Conservation (phyloP, 257 asterid species). For the Euphrasia confusa region DNA sequence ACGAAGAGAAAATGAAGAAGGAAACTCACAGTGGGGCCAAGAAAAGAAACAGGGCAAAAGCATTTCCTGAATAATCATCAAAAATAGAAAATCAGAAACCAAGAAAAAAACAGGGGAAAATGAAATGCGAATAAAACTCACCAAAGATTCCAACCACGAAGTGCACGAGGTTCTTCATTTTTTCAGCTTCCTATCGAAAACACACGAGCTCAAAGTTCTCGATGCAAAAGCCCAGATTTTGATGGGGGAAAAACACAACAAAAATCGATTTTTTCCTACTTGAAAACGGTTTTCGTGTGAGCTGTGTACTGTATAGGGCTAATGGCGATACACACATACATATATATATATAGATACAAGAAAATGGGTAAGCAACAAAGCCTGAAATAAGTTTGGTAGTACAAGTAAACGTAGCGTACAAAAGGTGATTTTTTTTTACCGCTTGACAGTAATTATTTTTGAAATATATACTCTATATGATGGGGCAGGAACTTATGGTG, state of each 20-base stretch:
- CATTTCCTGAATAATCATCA: constrained; percentile 49
- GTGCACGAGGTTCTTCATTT: constrained; percentile 6
- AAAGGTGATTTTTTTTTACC: not conserved
- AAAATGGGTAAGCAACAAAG: constrained; percentile 10
- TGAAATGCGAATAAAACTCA: not conserved
- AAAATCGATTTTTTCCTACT: not conserved
- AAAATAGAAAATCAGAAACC: constrained; percentile 4
- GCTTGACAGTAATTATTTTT: not conserved
- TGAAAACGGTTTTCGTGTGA: constrained; percentile 3
- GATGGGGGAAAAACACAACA: not conserved
- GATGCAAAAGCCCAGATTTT: not conserved
- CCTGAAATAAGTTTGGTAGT: not conserved
- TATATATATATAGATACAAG: not conserved
- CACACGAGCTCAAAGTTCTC: not conserved
- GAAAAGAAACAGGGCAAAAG: constrained; percentile 73
- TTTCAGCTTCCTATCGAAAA: not conserved
- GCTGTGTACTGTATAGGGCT: not conserved
- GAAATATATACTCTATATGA: no score
- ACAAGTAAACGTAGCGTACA: not conserved
- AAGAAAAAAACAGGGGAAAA: not conserved
- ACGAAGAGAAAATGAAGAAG: not conserved
- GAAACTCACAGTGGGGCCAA: constrained; percentile 72
- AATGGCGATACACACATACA: not conserved
- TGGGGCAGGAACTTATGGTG: no score
- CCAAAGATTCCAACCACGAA: constrained; percentile 6